Evolutionary conservation across 108 stramenopile genomes (phyloP).

Genomic region (Aureococcus anophagefferens): DNA sequence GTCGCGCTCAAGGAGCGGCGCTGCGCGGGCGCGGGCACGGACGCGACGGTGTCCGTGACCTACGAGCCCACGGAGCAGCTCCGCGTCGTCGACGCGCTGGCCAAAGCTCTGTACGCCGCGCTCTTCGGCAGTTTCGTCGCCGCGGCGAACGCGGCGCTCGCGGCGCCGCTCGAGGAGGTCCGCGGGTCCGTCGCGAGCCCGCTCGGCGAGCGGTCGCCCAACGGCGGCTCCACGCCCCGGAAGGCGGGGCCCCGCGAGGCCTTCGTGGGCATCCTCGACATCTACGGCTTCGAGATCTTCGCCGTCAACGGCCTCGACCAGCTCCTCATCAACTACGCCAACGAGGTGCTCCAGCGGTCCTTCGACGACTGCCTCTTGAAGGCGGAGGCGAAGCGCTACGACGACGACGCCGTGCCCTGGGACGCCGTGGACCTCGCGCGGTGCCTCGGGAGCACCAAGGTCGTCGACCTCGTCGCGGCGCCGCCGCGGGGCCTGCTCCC

Average conservation of each 20-base stretch:
- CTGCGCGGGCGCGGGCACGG: background rate
- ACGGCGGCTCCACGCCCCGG: background rate
- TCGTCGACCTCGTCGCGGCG: conserved; percentile 5
- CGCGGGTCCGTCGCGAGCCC: no score
- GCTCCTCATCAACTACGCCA: conserved; percentile 23
- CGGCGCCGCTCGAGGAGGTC: background rate
- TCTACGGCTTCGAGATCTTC: conserved; percentile 34
- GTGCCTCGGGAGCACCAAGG: background rate
- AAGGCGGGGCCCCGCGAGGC: background rate
- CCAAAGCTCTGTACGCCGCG: conserved; percentile 13
- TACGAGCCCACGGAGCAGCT: conserved; percentile 4
- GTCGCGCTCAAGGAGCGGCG: background rate
- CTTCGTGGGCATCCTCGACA: conserved; percentile 18
- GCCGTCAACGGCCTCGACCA: conserved; percentile 26
- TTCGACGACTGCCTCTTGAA: conserved; percentile 16
- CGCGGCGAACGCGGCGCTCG: background rate
- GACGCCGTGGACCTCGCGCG: background rate
- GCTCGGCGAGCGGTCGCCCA: background rate
- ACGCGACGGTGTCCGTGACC: background rate
- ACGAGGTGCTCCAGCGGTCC: conserved; percentile 17
- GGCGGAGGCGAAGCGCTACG: conserved; percentile 19
- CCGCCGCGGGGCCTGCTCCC: conserved; percentile 7
- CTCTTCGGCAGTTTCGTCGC: conserved; percentile 5
- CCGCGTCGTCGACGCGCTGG: conserved; percentile 15
- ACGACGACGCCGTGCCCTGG: conserved; percentile 8